A percentile compares a stretch with the other conserved stretches of the same genome.
Conservation (phyloP, 2,329 filamentous ascomycete genomes). For the Didymella pinodella region DNA sequence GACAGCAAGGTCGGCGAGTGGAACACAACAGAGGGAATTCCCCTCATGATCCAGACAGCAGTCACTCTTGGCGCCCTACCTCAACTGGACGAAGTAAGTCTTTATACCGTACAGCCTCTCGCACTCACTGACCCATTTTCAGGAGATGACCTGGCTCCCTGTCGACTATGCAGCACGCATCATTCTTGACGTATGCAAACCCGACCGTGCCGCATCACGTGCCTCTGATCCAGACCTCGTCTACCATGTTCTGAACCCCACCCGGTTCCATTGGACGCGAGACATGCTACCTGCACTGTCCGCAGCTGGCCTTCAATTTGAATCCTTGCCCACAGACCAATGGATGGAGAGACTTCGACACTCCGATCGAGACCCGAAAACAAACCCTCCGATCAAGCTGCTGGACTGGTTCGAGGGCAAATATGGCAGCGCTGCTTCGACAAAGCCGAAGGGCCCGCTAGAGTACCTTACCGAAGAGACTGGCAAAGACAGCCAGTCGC, state of each 20-base stretch:
- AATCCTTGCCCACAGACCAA: slow-evolving; percentile 29
- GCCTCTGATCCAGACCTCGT: slow-evolving; percentile 42
- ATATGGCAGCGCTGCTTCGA: slow-evolving; percentile 26
- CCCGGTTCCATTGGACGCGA: slow-evolving; percentile 60
- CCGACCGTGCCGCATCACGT: slow-evolving; percentile 2
- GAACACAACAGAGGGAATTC: slow-evolving; percentile 61
- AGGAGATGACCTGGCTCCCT: slow-evolving; percentile 52
- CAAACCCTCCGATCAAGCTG: slow-evolving; percentile 42
- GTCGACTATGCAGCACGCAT: slow-evolving; percentile 54
- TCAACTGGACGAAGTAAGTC: slow-evolving; percentile 49
- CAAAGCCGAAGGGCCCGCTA: slow-evolving; percentile 23
- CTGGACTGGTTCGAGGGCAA: slow-evolving; percentile 43
- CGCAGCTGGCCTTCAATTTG: slow-evolving; percentile 51
- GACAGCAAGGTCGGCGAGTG: slow-evolving; percentile 57
- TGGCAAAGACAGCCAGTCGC: slow-evolving; percentile 22
- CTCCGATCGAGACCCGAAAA: slow-evolving; percentile 32
- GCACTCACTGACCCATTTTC: neutral
- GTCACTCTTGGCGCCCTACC: slow-evolving; percentile 58
- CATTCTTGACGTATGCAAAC: slow-evolving; percentile 34
- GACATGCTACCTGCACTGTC: slow-evolving; percentile 62
- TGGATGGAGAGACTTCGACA: slow-evolving; percentile 39
- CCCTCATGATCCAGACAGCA: slow-evolving; percentile 59
- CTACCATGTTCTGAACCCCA: slow-evolving; percentile 63
- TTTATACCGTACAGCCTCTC: neutral
- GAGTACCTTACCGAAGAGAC: slow-evolving; percentile 29